Conservation (phyloP, 2,329 filamentous ascomycete species). For the Tolypocladium capitatum region DNA sequence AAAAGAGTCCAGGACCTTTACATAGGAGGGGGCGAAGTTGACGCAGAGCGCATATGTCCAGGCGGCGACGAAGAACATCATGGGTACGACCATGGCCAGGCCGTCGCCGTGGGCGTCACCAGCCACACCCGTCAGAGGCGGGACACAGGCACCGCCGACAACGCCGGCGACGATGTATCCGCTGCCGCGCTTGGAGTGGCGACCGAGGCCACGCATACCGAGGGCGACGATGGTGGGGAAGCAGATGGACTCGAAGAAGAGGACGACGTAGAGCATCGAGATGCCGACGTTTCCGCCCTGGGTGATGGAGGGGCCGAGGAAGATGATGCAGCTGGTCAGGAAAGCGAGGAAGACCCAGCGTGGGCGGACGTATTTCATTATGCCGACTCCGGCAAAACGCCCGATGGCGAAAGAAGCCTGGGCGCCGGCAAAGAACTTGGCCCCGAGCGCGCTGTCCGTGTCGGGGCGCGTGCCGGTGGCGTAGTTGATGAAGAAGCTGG, state of each 20-base stretch:
- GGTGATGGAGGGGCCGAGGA: conserved; percentile 37
- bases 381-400: conserved; percentile 50
- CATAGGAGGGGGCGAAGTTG: conserved; percentile 55
- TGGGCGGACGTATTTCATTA: conserved; percentile 56
- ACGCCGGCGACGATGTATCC: conserved; percentile 59
- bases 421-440: conserved; percentile 60
- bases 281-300: conserved; percentile 33
- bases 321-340: conserved; percentile 50
- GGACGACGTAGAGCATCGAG: conserved; percentile 52
- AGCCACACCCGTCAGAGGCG: conserved; percentile 55
- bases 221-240: conserved; percentile 74
- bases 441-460: conserved; percentile 37
- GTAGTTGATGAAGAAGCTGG: conserved; percentile 62
- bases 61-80: conserved; percentile 43
- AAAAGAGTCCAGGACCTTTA: conserved; percentile 47
- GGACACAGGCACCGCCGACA: conserved; percentile 59
- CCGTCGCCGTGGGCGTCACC: conserved; percentile 49
- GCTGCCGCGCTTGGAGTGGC: conserved; percentile 64
- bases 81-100: conserved; percentile 52
- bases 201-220: conserved; percentile 61
- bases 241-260: conserved; percentile 71
- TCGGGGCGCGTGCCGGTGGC: conserved; percentile 44
- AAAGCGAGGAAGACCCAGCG: conserved; percentile 56
- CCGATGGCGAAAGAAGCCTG: conserved; percentile 62
- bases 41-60: conserved; percentile 44